phyloP scores from a whole-genome alignment of 768 basidiomycete genomes.

The Russula sp. region DNA sequence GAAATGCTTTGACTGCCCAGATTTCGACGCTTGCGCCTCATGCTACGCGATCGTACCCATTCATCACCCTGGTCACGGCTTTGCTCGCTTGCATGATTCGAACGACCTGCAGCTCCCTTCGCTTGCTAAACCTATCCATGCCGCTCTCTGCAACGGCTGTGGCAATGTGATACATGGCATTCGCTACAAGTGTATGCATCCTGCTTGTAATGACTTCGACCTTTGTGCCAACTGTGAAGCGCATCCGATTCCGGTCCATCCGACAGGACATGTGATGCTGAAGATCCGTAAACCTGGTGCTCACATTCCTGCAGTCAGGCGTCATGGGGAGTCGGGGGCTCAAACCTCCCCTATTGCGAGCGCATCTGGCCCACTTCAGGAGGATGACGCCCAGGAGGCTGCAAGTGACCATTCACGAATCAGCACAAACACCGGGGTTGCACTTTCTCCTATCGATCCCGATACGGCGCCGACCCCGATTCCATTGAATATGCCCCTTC shows the following conservation, averaged over 20 bases:
- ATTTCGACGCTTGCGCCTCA: conserved; percentile 68
- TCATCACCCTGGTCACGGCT: conserved; percentile 73
- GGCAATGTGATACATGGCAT: conserved; percentile 47
- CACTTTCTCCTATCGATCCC: not conserved
- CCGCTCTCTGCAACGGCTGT: conserved; percentile 63
- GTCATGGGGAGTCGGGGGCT: conserved; percentile 25
- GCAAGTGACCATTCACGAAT: not conserved
- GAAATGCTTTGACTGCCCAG: conserved; percentile 82
- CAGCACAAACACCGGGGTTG: not conserved
- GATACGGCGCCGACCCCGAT: not conserved
- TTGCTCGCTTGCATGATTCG: conserved; percentile 52
- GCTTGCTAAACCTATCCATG: conserved; percentile 33
- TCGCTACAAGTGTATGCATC: conserved; percentile 85
- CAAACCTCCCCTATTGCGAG: not conserved
- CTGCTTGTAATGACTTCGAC: conserved; percentile 73
- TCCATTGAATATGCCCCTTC: conserved; percentile 2
- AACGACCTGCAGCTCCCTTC: conserved; percentile 43
- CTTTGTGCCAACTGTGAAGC: conserved; percentile 77
- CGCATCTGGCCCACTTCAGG: not conserved
- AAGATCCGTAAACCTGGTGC: conserved; percentile 59
- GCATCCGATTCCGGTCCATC: conserved; percentile 71
- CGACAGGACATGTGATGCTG: conserved; percentile 60
- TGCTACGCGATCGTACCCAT: conserved; percentile 69
- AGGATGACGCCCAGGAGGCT: not conserved
- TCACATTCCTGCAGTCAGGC: conserved; percentile 39